These are phyloP conservation scores for Boletus subcaerulescens DNA, from an alignment of 768 basidiomycete species.

Conservation along the genomic window DNA sequence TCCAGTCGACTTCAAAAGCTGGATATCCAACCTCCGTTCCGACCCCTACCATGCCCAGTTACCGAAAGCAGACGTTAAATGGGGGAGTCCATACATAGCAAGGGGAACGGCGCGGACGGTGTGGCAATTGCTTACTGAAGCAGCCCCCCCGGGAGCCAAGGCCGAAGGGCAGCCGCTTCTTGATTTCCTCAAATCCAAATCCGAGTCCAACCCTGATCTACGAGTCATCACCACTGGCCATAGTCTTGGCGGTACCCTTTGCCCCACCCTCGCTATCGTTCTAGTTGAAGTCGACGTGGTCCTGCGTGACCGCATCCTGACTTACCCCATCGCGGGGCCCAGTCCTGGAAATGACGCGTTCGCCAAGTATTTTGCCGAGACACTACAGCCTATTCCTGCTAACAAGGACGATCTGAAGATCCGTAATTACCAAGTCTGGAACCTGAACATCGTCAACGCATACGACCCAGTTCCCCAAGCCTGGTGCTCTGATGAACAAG, in stretches of 20 bases:
- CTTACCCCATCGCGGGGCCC: conserved; percentile 6
- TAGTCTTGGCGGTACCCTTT: conserved; percentile 11
- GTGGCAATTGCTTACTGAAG: neutral
- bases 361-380: neutral
- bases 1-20: conserved; percentile 4
- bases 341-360: conserved; percentile 11
- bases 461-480: conserved; percentile 15
- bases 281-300: neutral
- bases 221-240: conserved; percentile 11
- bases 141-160: neutral
- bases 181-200: neutral
- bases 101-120: conserved; percentile 1
- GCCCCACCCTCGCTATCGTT: conserved; percentile 7
- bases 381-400: neutral
- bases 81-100: neutral
- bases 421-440: conserved; percentile 8
- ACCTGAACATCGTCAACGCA: conserved; percentile 11
- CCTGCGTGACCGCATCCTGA: neutral
- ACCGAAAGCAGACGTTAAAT: neutral
- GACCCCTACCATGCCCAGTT: neutral
- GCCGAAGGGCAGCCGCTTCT: neutral
- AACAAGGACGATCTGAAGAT: neutral
- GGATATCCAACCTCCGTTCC: neutral
- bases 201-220: neutral
- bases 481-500: neutral